Evolutionary conservation across 129 eudicot genomes (phyloP).

Genomic region (Lonicera japonica): DNA sequence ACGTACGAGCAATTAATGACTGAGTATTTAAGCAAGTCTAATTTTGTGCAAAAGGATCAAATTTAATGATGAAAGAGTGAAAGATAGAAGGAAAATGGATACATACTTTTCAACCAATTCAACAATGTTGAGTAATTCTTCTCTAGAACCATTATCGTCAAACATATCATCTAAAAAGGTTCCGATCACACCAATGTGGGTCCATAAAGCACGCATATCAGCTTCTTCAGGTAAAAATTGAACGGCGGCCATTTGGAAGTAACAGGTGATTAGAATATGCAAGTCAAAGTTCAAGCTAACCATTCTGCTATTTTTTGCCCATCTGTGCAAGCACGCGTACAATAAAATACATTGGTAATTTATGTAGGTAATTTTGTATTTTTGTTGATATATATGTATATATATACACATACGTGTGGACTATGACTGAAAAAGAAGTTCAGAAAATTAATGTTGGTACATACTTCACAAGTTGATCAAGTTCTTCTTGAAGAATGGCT

Average conservation of each 20-base stretch:
- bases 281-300: neutral
- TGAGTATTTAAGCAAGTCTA: too few species aligned
- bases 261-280: neutral
- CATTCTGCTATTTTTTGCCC: slow-evolving; percentile 11
- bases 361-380: too few species aligned
- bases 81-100: neutral
- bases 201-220: slow-evolving; percentile 6
- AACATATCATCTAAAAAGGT: slow-evolving; percentile 17
- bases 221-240: slow-evolving; percentile 4
- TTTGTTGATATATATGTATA: too few species aligned
- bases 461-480: slow-evolving; percentile 18
- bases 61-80: neutral
- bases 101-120: slow-evolving; percentile 16
- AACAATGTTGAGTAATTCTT: slow-evolving; percentile 6
- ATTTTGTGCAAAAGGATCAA: neutral
- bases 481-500: slow-evolving; percentile 15
- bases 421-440: too few species aligned
- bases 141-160: slow-evolving; percentile 15
- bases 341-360: too few species aligned
- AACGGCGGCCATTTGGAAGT: slow-evolving; percentile 3
- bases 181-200: neutral
- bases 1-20: too few species aligned
- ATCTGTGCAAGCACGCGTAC: too few species aligned
- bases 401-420: too few species aligned
- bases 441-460: too few species aligned